phyloP scores from a whole-genome alignment of 148 eudicot genomes.

The Persicaria maculosa region DNA sequence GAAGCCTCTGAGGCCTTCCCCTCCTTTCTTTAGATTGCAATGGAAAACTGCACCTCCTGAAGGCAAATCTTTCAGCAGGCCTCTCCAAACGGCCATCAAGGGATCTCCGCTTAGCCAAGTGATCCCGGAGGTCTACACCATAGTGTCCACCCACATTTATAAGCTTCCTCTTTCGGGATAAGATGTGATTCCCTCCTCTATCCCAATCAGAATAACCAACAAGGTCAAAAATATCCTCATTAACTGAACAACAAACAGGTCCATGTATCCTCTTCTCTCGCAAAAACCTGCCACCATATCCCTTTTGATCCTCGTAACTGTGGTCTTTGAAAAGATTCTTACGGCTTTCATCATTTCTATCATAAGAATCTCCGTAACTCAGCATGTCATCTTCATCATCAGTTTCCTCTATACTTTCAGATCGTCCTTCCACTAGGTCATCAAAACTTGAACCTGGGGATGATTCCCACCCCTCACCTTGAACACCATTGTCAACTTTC shows the following conservation, averaged over 20 bases:
- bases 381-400: constrained; percentile 31
- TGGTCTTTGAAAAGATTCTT: constrained; percentile 24
- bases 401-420: constrained; percentile 30
- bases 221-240: constrained; percentile 14
- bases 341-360: constrained; percentile 27
- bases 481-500: constrained; percentile 26
- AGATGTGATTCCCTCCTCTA: constrained; percentile 18
- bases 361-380: constrained; percentile 13
- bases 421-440: constrained; percentile 46
- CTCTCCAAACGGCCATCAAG: constrained; percentile 6
- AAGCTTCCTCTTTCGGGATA: constrained; percentile 31
- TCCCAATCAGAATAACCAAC: constrained; percentile 18
- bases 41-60: constrained; percentile 21
- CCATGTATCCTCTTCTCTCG: constrained; percentile 19
- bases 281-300: constrained; percentile 23
- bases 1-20: constrained; percentile 24
- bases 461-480: constrained; percentile 52
- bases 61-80: constrained; percentile 19
- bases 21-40: constrained; percentile 18
- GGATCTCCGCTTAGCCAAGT: constrained; percentile 35
- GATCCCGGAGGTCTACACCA: constrained; percentile 45
- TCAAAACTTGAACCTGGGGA: constrained; percentile 68
- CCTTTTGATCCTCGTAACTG: constrained; percentile 26
- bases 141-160: constrained; percentile 21
- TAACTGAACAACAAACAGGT: constrained; percentile 22